phyloP scores from a whole-genome alignment of 352 stramenopile species.

The Globisporangium irregulare region DNA sequence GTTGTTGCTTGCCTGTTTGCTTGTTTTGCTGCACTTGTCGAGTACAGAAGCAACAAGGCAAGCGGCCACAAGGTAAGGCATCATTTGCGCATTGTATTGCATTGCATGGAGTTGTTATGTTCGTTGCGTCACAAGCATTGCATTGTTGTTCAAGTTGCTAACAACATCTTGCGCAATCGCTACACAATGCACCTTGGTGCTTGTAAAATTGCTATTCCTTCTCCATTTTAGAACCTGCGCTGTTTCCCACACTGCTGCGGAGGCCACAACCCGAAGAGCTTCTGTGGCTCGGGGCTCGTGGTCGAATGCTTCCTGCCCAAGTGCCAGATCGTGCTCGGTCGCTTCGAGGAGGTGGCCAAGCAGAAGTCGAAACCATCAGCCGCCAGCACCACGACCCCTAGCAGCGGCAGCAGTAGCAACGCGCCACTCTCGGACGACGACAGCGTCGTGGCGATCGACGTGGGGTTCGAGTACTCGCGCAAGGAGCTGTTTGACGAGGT shows the following conservation, averaged over 20 bases:
- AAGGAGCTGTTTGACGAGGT: conserved; percentile 69
- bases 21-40: conserved; percentile 11
- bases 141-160: not conserved
- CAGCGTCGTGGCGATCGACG: conserved; percentile 23
- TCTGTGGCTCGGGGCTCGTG: conserved; percentile 74
- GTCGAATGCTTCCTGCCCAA: conserved; percentile 60
- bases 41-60: conserved; percentile 78
- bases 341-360: conserved; percentile 72
- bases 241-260: conserved; percentile 85
- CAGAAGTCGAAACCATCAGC: conserved; percentile 20
- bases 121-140: too few relatives aligned
- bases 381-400: not conserved
- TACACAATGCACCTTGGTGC: not conserved
- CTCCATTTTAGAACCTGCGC: conserved; percentile 47
- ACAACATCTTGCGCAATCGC: not conserved
- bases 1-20: not conserved
- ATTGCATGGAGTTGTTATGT: not conserved
- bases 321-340: conserved; percentile 60
- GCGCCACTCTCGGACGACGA: conserved; percentile 16
- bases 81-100: not conserved
- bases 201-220: not conserved
- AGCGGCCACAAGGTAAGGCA: conserved; percentile 70
- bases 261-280: conserved; percentile 83
- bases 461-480: conserved; percentile 49
- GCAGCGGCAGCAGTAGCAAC: conserved; percentile 13